Evolutionary conservation across 306 rosid species (phyloP).

Genomic region (Cucurbita maxima): DNA sequence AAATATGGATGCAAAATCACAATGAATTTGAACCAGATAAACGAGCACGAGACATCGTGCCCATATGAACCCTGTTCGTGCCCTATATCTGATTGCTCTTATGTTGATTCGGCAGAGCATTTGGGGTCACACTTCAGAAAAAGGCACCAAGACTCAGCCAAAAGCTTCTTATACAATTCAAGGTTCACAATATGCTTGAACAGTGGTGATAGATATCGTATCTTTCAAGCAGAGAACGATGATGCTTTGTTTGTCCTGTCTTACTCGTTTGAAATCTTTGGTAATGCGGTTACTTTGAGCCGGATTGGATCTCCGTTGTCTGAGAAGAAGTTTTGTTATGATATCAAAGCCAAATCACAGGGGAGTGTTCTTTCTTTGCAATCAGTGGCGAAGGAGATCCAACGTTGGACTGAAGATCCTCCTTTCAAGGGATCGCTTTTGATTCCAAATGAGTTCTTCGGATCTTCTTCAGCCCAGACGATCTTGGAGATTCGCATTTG

Average conservation of each 20-base stretch:
- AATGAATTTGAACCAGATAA: constrained; percentile 20
- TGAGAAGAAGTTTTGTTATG: constrained; percentile 24
- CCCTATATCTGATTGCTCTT: constrained; percentile 31
- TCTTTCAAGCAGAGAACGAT: constrained; percentile 42
- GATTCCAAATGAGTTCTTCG: constrained; percentile 26
- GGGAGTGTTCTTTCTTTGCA: constrained; percentile 22
- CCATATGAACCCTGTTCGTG: constrained; percentile 40
- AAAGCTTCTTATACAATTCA: constrained; percentile 22
- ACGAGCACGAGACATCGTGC: constrained; percentile 49
- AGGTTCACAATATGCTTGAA: constrained; percentile 15
- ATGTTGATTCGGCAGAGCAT: constrained; percentile 32
- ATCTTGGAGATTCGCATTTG: constrained; percentile 36
- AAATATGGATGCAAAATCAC: constrained; percentile 41
- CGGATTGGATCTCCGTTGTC: constrained; percentile 34
- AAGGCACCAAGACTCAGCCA: constrained; percentile 23
- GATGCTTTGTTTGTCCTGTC: constrained; percentile 31
- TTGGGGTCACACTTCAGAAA: constrained; percentile 31
- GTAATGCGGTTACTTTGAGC: constrained; percentile 27
- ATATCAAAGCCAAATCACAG: constrained; percentile 22
- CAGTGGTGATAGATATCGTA: constrained; percentile 6
- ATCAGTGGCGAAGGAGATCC: constrained; percentile 26
- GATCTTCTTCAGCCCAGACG: constrained; percentile 9
- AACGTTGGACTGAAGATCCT: constrained; percentile 1
- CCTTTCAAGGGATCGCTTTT: constrained; percentile 23
- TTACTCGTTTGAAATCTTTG: constrained; percentile 16